Percentiles rank a stretch among this genome's conserved stretches.
Conservation (phyloP, 2,329 filamentous ascomycete genomes). For the Coleophoma crateriformis region DNA sequence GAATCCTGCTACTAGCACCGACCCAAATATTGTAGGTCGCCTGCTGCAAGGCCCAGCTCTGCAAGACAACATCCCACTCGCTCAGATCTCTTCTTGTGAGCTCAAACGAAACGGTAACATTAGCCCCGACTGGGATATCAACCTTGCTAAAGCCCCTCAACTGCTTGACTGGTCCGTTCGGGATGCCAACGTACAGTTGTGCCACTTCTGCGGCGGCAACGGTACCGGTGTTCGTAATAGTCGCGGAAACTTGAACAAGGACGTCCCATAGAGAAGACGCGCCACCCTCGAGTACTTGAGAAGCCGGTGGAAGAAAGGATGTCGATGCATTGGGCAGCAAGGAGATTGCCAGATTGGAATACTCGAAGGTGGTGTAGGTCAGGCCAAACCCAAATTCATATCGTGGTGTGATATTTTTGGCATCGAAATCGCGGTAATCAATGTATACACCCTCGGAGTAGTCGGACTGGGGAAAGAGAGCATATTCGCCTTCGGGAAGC, state of each 20-base stretch:
- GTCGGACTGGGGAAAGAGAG: slow-evolving; percentile 29
- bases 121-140: slow-evolving; percentile 38
- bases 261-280: slow-evolving; percentile 49
- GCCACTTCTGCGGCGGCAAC: slow-evolving; percentile 25
- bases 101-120: slow-evolving; percentile 39
- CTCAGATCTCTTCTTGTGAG: slow-evolving; percentile 58
- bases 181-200: slow-evolving; percentile 24
- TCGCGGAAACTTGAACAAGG: slow-evolving; percentile 41
- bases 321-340: slow-evolving; percentile 34
- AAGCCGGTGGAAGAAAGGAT: slow-evolving; percentile 34
- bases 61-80: slow-evolving; percentile 54
- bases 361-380: slow-evolving; percentile 49
- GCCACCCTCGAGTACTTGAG: slow-evolving; percentile 45
- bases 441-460: slow-evolving; percentile 44
- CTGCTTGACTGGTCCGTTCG: slow-evolving; percentile 47
- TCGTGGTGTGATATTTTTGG: slow-evolving; percentile 24
- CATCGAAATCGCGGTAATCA: slow-evolving; percentile 47
- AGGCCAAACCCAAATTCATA: slow-evolving; percentile 41
- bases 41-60: slow-evolving; percentile 47
- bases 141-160: slow-evolving; percentile 60
- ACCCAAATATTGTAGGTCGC: slow-evolving; percentile 16
- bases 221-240: slow-evolving; percentile 46
- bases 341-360: slow-evolving; percentile 32
- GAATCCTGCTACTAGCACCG: slow-evolving; percentile 13
- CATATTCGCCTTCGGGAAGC: slow-evolving; percentile 24